Evolutionary conservation across 768 basidiomycete genomes (phyloP).

Genomic region (Xerocomus potaroensis): DNA sequence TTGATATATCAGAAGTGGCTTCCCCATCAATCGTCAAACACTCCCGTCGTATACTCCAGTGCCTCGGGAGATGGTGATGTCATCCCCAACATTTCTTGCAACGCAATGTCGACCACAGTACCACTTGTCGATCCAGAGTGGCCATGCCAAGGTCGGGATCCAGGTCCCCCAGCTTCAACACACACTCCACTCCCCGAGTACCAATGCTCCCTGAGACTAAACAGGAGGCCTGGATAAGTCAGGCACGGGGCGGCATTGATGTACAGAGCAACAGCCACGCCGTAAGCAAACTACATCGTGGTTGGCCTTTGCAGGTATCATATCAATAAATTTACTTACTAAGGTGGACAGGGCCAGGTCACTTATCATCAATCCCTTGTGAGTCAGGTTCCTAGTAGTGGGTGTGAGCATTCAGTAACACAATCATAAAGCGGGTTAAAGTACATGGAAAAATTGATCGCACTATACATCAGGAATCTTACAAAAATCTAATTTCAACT

Average conservation of each 20-base stretch:
- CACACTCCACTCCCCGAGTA: no score
- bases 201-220: not conserved
- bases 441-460: slow-evolving; percentile 12
- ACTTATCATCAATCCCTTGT: not conserved
- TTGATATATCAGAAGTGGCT: no score
- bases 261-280: not conserved
- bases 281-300: not conserved
- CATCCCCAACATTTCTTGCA: no score
- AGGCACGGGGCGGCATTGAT: slow-evolving; percentile 1
- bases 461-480: slow-evolving; percentile 5
- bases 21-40: no score
- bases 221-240: slow-evolving; percentile 6
- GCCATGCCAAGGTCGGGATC: no score
- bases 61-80: no score
- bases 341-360: not conserved
- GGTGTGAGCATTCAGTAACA: not conserved
- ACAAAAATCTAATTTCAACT: no score
- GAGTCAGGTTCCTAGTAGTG: slow-evolving; percentile 1
- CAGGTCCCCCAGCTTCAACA: no score
- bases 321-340: not conserved
- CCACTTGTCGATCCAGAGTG: no score
- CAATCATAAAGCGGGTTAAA: not conserved
- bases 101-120: no score
- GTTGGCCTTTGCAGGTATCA: not conserved
- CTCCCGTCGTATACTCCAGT: no score